phyloP scores from a whole-genome alignment of 176 grass and related monocot genomes.

The Cenchrus americanus region DNA sequence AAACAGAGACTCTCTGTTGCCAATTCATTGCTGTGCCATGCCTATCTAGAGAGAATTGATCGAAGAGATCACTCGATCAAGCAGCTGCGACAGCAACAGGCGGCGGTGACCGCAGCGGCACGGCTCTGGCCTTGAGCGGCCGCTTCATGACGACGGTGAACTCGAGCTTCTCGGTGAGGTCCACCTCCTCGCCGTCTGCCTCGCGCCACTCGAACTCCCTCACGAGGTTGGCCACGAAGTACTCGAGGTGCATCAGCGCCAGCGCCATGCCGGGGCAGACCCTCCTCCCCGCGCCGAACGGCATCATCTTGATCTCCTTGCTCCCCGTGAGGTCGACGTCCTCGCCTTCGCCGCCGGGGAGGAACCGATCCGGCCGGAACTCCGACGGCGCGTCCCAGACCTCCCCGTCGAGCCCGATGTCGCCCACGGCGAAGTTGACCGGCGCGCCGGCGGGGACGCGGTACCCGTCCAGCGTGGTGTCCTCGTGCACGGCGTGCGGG shows the following conservation, averaged over 20 bases:
- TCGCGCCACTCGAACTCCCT: conserved; percentile 63
- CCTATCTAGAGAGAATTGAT: background rate
- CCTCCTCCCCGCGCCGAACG: conserved; percentile 56
- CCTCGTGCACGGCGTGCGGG: conserved; percentile 56
- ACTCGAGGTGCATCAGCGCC: conserved; percentile 69
- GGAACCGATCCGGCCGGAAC: conserved; percentile 56
- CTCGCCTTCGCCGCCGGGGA: conserved; percentile 55
- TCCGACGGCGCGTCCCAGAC: conserved; percentile 41
- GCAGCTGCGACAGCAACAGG: background rate
- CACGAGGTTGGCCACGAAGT: conserved; percentile 65
- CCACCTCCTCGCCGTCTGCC: conserved; percentile 51
- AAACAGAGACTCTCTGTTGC: background rate
- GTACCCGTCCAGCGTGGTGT: conserved; percentile 55
- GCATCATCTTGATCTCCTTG: conserved; percentile 81
- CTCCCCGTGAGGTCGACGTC: conserved; percentile 57
- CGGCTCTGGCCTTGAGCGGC: conserved; percentile 51
- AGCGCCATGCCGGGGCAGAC: conserved; percentile 60
- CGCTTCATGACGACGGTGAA: conserved; percentile 66
- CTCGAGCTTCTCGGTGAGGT: conserved; percentile 63
- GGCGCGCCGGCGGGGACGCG: conserved; percentile 45
- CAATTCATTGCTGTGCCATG: background rate
- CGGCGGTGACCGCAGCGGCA: conserved; percentile 32
- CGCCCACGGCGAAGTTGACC: conserved; percentile 53
- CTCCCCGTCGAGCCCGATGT: conserved; percentile 52
- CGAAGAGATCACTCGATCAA: background rate